Conservation (phyloP, 441 rosid genomes). For the Populus hybrid region DNA sequence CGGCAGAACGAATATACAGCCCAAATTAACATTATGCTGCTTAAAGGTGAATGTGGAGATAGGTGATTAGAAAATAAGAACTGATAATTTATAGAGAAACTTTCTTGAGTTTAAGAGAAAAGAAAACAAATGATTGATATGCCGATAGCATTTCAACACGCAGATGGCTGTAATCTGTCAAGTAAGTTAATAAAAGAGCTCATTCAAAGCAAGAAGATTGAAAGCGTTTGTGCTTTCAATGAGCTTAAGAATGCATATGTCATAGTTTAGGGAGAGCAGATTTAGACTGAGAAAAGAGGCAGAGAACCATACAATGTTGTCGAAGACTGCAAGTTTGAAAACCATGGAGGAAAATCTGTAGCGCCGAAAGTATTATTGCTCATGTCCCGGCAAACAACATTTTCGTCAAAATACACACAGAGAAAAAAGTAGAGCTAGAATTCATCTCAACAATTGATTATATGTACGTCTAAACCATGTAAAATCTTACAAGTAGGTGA, state of each 20-base stretch:
- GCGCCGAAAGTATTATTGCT: slow-evolving; percentile 63
- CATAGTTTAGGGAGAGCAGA: background rate
- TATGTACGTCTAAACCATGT: background rate
- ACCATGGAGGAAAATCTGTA: slow-evolving; percentile 57
- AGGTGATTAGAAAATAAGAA: background rate
- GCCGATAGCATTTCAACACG: too few relatives aligned
- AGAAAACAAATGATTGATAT: too few relatives aligned
- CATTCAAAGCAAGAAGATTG: background rate
- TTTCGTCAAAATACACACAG: background rate
- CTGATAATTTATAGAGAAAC: too few relatives aligned
- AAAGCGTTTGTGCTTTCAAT: background rate
- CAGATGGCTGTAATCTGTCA: too few relatives aligned
- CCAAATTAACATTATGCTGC: background rate
- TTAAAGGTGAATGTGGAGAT: background rate
- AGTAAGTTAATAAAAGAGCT: too few relatives aligned
- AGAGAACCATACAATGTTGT: slow-evolving; percentile 61
- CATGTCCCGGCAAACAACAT: slow-evolving; percentile 54
- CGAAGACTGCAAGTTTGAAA: slow-evolving; percentile 37
- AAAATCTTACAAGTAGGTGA: too few relatives aligned
- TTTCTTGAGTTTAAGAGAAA: too few relatives aligned
- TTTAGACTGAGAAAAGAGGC: background rate
- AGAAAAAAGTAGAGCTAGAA: background rate
- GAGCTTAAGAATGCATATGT: background rate
- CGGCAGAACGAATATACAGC: background rate
- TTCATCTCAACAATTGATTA: background rate